phyloP scores from a whole-genome alignment of 306 rosid genomes.

The Pachyrhizus erosus region DNA sequence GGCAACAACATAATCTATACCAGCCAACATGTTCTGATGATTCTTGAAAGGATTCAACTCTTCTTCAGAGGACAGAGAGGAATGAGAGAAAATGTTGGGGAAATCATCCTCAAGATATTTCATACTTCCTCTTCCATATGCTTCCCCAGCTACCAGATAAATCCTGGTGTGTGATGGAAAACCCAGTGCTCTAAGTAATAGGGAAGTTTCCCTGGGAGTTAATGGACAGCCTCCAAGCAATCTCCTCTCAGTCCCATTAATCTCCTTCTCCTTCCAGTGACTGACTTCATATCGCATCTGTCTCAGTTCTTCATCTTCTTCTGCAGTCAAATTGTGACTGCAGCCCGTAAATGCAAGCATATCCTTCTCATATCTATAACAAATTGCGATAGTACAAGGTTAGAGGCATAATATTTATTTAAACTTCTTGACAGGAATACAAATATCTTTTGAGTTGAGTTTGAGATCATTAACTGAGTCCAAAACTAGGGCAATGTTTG shows the following conservation, averaged over 20 bases:
- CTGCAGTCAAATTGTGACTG: slow-evolving; percentile 86
- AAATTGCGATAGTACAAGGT: slow-evolving; percentile 20
- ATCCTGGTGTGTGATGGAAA: slow-evolving; percentile 83
- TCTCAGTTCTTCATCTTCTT: slow-evolving; percentile 79
- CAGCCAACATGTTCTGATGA: slow-evolving; percentile 99
- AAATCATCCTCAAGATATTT: slow-evolving; percentile 80
- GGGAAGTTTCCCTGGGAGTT: slow-evolving; percentile 94
- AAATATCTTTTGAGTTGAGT: slow-evolving; percentile 1
- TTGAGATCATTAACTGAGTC: neutral
- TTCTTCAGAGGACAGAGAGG: slow-evolving; percentile 72
- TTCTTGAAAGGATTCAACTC: slow-evolving; percentile 78
- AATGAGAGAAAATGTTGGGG: slow-evolving; percentile 88
- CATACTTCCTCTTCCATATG: slow-evolving; percentile 91
- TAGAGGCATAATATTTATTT: slow-evolving; percentile 24
- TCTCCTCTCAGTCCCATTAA: slow-evolving; percentile 91
- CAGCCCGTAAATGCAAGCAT: slow-evolving; percentile 99
- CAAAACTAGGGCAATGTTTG: slow-evolving; percentile 4
- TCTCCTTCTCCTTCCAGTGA: slow-evolving; percentile 99
- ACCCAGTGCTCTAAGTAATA: slow-evolving; percentile 83
- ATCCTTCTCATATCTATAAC: slow-evolving; percentile 90
- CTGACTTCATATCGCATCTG: slow-evolving; percentile 90
- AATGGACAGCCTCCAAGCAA: slow-evolving; percentile 96
- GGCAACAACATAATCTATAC: slow-evolving; percentile 94
- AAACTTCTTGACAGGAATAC: slow-evolving; percentile 7
- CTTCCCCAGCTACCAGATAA: slow-evolving; percentile 94